Evolutionary conservation across 345 rosid genomes (phyloP).

Genomic region (Salix viminalis): DNA sequence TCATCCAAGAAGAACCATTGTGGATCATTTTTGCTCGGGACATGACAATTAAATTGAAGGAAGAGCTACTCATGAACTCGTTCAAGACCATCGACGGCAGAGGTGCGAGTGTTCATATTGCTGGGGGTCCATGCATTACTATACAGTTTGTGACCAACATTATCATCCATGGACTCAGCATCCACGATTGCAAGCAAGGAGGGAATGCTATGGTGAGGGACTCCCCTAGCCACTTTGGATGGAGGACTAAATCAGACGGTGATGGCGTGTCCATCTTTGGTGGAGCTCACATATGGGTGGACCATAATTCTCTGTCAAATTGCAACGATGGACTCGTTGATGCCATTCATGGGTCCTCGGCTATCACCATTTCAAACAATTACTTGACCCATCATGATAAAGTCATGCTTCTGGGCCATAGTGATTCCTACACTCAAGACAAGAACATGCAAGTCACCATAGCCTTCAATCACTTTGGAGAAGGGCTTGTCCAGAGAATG

Average conservation of each 20-base stretch:
- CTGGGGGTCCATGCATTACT: conserved; percentile 26
- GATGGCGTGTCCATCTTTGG: conserved; percentile 32
- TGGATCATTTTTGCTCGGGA: conserved; percentile 28
- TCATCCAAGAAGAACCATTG: conserved; percentile 31
- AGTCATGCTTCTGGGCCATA: conserved; percentile 29
- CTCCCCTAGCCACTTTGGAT: conserved; percentile 28
- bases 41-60: conserved; percentile 25
- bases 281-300: conserved; percentile 27
- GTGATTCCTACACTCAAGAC: conserved; percentile 26
- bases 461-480: conserved; percentile 32
- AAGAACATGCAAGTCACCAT: conserved; percentile 33
- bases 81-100: conserved; percentile 29
- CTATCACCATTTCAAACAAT: conserved; percentile 29
- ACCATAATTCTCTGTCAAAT: conserved; percentile 21
- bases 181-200: conserved; percentile 30
- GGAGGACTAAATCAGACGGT: conserved; percentile 33
- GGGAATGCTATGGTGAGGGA: conserved; percentile 30
- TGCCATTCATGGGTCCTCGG: conserved; percentile 29
- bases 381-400: conserved; percentile 32
- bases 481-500: conserved; percentile 32
- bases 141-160: conserved; percentile 29
- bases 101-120: conserved; percentile 31
- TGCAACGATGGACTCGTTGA: conserved; percentile 21
- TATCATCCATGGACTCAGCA: conserved; percentile 26
- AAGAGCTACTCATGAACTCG: conserved; percentile 30